phyloP scores from a whole-genome alignment of 768 basidiomycete species.

The Flagelloscypha sp. region DNA sequence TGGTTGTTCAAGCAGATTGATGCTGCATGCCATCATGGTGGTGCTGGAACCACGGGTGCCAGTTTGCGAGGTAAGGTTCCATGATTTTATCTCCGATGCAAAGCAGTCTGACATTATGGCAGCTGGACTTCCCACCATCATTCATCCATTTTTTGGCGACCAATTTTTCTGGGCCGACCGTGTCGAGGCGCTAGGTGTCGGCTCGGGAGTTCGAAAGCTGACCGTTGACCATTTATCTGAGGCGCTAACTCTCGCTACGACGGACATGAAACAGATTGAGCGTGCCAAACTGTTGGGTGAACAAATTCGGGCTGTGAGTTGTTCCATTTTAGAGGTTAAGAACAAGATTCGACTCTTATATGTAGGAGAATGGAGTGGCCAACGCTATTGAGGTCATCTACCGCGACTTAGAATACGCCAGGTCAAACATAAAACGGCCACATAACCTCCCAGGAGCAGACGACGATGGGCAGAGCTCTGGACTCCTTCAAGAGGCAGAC shows the following conservation, averaged over 20 bases:
- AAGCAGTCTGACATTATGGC: slow-evolving; percentile 4
- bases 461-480: slow-evolving; percentile 27
- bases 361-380: slow-evolving; percentile 87
- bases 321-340: not conserved
- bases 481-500: slow-evolving; percentile 25
- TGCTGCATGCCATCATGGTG: slow-evolving; percentile 97
- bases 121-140: slow-evolving; percentile 93
- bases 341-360: slow-evolving; percentile 4
- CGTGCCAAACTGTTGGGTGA: slow-evolving; percentile 81
- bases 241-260: slow-evolving; percentile 75
- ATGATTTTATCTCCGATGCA: slow-evolving; percentile 1
- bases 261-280: slow-evolving; percentile 80
- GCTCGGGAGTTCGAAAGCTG: slow-evolving; percentile 79
- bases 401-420: slow-evolving; percentile 91
- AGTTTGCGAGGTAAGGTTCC: slow-evolving; percentile 68
- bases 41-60: slow-evolving; percentile 93
- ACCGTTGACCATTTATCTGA: slow-evolving; percentile 71
- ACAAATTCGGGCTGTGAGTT: slow-evolving; percentile 69
- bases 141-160: slow-evolving; percentile 96
- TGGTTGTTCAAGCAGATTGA: slow-evolving; percentile 93
- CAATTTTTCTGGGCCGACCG: slow-evolving; percentile 98
- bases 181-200: slow-evolving; percentile 93
- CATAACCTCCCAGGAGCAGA: slow-evolving; percentile 21
- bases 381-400: slow-evolving; percentile 94
- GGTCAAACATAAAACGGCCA: slow-evolving; percentile 71